Evolutionary conservation across 2,329 filamentous ascomycete species (phyloP).

Genomic region (Ophiostoma angusticollis): DNA sequence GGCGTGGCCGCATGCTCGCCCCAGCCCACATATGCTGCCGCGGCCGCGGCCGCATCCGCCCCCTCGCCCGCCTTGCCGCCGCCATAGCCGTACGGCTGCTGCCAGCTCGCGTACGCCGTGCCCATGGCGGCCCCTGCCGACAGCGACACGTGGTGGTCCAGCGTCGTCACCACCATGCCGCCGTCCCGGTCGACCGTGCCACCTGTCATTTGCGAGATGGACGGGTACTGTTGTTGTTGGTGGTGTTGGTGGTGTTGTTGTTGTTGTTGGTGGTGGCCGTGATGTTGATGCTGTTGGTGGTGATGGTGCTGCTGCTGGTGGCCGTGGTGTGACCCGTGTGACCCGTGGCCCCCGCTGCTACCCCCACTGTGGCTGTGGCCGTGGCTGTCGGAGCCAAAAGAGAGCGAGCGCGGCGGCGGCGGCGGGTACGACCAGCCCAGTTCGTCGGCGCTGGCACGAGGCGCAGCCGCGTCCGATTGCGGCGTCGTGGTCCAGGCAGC

Average conservation of each 20-base stretch:
- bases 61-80: constrained; percentile 15
- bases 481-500: constrained; percentile 33
- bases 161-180: constrained; percentile 21
- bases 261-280: no score
- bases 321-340: no score
- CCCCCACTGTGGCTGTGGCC: no score
- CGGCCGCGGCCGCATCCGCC: constrained; percentile 16
- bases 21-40: constrained; percentile 27
- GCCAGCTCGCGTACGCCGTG: constrained; percentile 31
- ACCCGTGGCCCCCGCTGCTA: no score
- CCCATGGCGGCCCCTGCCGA: constrained; percentile 27
- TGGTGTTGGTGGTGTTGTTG: constrained; percentile 24
- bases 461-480: constrained; percentile 25
- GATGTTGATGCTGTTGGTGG: no score
- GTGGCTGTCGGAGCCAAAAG: constrained; percentile 34
- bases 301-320: no score
- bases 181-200: constrained; percentile 24
- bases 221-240: constrained; percentile 21
- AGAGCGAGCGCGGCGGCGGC: constrained; percentile 32
- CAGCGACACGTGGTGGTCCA: constrained; percentile 24
- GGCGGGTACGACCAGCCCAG: constrained; percentile 32
- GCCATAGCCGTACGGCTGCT: constrained; percentile 30
- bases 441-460: constrained; percentile 27
- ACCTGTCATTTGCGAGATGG: constrained; percentile 24
- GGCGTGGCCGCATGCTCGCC: constrained; percentile 16